phyloP scores from a whole-genome alignment of 2,329 filamentous ascomycete genomes.

The Neonectria sp. region DNA sequence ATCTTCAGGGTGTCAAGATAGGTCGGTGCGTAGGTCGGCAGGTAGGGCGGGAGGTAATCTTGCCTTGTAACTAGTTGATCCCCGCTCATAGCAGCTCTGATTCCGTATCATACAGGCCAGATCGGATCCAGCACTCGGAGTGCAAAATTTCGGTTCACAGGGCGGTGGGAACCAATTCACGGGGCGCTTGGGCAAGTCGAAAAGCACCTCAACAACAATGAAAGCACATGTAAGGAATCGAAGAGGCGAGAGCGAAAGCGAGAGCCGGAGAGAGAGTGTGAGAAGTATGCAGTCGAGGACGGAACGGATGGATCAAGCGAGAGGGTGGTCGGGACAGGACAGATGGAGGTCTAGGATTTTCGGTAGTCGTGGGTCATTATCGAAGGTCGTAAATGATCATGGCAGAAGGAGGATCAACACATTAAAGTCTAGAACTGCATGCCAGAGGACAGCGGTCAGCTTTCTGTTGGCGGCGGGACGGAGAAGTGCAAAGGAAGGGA shows the following conservation, averaged over 20 bases:
- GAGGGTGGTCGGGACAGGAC: conserved; percentile 32
- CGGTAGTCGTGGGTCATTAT: conserved; percentile 47
- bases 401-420: conserved; percentile 43
- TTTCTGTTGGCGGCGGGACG: conserved; percentile 34
- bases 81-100: conserved; percentile 73
- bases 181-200: conserved; percentile 10
- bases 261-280: not conserved
- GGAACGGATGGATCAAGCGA: conserved; percentile 26
- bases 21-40: not conserved
- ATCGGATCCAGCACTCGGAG: conserved; percentile 33
- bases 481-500: conserved; percentile 33
- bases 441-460: conserved; percentile 41
- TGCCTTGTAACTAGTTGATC: conserved; percentile 71
- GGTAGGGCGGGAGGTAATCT: conserved; percentile 42
- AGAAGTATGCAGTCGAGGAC: conserved; percentile 16
- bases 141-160: conserved; percentile 24
- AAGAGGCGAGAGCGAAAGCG: conserved; percentile 17
- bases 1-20: conserved; percentile 29
- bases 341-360: conserved; percentile 36
- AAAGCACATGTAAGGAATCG: conserved; percentile 39
- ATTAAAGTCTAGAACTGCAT: conserved; percentile 48
- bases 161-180: conserved; percentile 25
- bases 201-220: conserved; percentile 35
- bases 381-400: conserved; percentile 47
- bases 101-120: conserved; percentile 45